These are phyloP conservation scores for Nicotiana benthamiana DNA, from an alignment of 257 asterid genomes.

Conservation along the genomic window DNA sequence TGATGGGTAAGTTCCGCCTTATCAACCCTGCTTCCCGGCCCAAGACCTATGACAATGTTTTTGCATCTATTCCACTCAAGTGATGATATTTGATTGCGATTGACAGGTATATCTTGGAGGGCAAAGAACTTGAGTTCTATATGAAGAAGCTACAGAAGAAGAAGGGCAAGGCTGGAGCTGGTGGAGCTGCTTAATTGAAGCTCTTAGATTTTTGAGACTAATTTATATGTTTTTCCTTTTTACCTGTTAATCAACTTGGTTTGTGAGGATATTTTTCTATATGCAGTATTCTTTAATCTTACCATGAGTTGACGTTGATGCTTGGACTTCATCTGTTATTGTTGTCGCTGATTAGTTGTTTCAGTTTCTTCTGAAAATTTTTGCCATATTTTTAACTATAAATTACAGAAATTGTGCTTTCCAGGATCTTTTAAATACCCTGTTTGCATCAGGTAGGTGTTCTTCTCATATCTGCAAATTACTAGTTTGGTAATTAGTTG, in stretches of 20 bases:
- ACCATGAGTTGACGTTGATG: neutral
- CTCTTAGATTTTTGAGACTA: neutral
- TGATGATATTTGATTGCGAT: neutral
- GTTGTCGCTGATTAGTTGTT: neutral
- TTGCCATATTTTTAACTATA: neutral
- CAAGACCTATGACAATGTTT: neutral
- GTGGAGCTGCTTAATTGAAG: constrained; percentile 10
- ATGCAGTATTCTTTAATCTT: neutral
- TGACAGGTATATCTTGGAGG: constrained; percentile 20
- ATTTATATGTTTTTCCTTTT: neutral
- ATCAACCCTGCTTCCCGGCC: neutral
- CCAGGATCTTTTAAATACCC: neutral
- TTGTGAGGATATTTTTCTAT: neutral
- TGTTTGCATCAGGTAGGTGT: neutral
- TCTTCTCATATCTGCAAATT: neutral
- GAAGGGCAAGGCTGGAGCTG: constrained; percentile 20
- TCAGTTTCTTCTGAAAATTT: neutral
- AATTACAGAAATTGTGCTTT: neutral
- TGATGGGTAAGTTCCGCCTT: constrained; percentile 17
- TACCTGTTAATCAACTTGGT: neutral
- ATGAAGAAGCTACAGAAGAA: constrained; percentile 31
- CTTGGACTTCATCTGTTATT: neutral
- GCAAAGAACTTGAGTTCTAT: constrained; percentile 34
- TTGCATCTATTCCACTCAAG: neutral
- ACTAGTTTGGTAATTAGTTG: too few relatives aligned